Conservation (phyloP, 2,329 filamentous ascomycete species). For the Pestalotiopsis sp. region DNA sequence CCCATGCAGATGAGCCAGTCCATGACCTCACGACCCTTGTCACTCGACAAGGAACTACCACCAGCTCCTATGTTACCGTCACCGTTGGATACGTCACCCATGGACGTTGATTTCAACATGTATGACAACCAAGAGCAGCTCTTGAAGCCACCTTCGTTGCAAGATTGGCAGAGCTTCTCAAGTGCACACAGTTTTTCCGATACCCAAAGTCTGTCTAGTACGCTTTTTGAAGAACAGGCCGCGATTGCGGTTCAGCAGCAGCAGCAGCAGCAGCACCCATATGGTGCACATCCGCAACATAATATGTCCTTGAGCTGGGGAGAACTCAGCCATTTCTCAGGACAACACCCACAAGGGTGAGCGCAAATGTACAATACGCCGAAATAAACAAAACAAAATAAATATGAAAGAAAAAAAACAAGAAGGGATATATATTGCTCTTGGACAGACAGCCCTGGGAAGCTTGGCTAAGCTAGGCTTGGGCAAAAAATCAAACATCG, state of each 20-base stretch:
- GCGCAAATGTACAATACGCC: neutral
- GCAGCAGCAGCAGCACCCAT: neutral
- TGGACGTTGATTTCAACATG: slow-evolving; percentile 18
- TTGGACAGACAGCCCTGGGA: neutral
- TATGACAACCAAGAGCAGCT: slow-evolving; percentile 12
- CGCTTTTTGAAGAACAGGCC: slow-evolving; percentile 15
- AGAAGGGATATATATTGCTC: neutral
- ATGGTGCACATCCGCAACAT: slow-evolving; percentile 9
- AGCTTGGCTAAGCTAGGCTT: neutral
- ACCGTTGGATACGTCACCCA: slow-evolving; percentile 13
- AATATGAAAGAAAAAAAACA: neutral
- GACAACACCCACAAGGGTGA: neutral
- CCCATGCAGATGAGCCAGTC: slow-evolving; percentile 10
- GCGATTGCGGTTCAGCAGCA: slow-evolving; percentile 10
- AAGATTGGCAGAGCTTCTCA: slow-evolving; percentile 18
- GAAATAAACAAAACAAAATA: neutral
- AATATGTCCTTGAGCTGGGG: slow-evolving; percentile 14
- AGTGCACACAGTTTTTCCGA: slow-evolving; percentile 12
- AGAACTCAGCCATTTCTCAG: slow-evolving; percentile 13
- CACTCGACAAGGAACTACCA: slow-evolving; percentile 18
- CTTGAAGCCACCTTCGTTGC: slow-evolving; percentile 14
- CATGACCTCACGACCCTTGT: slow-evolving; percentile 13
- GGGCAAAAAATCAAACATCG: neutral
- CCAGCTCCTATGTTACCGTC: slow-evolving; percentile 16
- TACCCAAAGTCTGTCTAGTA: slow-evolving; percentile 14